phyloP scores from a whole-genome alignment of 345 rosid genomes.

The Sonneratia alba region DNA sequence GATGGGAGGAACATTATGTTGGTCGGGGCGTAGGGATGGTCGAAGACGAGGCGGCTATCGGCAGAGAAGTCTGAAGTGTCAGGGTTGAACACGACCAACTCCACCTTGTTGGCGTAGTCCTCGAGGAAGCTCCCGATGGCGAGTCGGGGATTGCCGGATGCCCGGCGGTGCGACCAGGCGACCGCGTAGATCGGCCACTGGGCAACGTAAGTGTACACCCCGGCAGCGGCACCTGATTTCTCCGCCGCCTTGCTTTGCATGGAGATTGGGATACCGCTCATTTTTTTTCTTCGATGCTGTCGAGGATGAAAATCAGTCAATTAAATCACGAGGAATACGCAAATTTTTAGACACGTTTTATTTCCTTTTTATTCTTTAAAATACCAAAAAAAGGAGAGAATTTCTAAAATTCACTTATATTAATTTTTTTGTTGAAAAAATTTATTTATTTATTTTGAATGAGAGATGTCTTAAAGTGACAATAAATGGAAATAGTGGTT shows the following conservation, averaged over 20 bases:
- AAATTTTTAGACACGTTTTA: no score
- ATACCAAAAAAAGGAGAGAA: no score
- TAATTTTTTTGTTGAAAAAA: no score
- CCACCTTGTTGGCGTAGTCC: constrained; percentile 45
- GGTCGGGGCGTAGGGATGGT: constrained; percentile 58
- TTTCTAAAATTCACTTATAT: no score
- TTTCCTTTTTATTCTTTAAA: no score
- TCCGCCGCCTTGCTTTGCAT: constrained; percentile 30
- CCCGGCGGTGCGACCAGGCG: constrained; percentile 45
- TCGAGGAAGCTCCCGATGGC: constrained; percentile 52
- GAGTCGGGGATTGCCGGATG: constrained; percentile 26
- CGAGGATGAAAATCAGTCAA: background rate
- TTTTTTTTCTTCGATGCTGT: background rate
- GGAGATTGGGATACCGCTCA: background rate
- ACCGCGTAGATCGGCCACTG: constrained; percentile 43
- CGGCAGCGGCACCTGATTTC: constrained; percentile 13
- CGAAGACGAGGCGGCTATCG: constrained; percentile 33
- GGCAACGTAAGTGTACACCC: constrained; percentile 34
- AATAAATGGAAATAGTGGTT: no score
- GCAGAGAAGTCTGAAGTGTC: constrained; percentile 30
- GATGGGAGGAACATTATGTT: constrained; percentile 51
- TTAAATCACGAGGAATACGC: background rate
- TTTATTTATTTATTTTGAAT: no score
- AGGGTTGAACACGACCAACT: constrained; percentile 34
- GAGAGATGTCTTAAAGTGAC: no score